Evolutionary conservation across 2,329 filamentous ascomycete species (phyloP).

Genomic region (Penicillium digitatum): DNA sequence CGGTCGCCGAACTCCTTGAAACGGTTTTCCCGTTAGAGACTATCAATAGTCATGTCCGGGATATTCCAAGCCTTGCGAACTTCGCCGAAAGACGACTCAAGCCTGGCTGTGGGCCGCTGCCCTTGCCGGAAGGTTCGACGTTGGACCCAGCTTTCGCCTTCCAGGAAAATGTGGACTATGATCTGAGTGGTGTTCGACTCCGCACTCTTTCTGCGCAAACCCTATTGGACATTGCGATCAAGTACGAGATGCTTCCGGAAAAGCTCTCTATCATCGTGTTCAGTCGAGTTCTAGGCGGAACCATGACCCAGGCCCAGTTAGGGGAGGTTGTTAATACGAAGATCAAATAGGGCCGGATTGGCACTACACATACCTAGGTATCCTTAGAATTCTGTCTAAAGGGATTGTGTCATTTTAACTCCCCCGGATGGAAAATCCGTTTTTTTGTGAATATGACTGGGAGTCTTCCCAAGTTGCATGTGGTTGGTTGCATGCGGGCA

Average conservation of each 20-base stretch:
- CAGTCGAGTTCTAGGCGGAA: slow-evolving; percentile 29
- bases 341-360: not conserved
- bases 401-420: not conserved
- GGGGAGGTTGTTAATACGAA: slow-evolving; percentile 4
- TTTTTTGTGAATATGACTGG: not conserved
- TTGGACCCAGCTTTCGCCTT: slow-evolving; percentile 23
- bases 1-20: slow-evolving; percentile 28
- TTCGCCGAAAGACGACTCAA: slow-evolving; percentile 29
- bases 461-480: not conserved
- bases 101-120: slow-evolving; percentile 23
- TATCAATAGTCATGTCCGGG: slow-evolving; percentile 31
- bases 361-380: not conserved
- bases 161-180: slow-evolving; percentile 34
- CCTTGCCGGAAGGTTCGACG: slow-evolving; percentile 18
- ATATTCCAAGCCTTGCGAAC: slow-evolving; percentile 32
- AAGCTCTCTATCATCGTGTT: slow-evolving; percentile 24
- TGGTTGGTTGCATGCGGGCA: slow-evolving; percentile 3
- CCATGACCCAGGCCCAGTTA: slow-evolving; percentile 26
- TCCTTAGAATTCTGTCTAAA: not conserved
- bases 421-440: not conserved
- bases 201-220: slow-evolving; percentile 30
- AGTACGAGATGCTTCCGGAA: slow-evolving; percentile 33
- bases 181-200: slow-evolving; percentile 30
- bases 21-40: slow-evolving; percentile 30
- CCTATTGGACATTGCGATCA: slow-evolving; percentile 36